Evolutionary conservation across 345 rosid genomes (phyloP).

Genomic region (Salix exigua): DNA sequence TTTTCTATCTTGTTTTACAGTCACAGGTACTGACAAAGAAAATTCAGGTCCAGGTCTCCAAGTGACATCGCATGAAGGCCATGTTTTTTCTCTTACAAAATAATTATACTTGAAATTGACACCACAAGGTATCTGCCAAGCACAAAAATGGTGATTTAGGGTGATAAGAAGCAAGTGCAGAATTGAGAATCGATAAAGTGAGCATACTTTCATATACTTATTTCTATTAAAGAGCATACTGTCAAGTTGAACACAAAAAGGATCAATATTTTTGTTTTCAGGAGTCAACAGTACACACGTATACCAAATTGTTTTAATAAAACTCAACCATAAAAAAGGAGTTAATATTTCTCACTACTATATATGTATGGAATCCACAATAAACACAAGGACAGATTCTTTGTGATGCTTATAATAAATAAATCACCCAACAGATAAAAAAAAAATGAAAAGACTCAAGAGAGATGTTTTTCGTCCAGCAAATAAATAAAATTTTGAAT

Average conservation of each 20-base stretch:
- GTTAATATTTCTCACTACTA: no score
- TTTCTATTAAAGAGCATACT: not conserved
- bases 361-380: no score
- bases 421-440: no score
- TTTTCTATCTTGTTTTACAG: constrained; percentile 36
- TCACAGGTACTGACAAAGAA: constrained; percentile 60
- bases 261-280: no score
- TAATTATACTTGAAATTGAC: constrained; percentile 80
- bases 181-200: not conserved
- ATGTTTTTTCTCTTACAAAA: constrained; percentile 47
- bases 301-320: no score
- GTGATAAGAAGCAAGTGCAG: not conserved
- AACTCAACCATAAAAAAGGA: no score
- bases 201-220: not conserved
- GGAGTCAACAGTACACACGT: no score
- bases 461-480: no score
- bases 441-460: no score
- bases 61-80: constrained; percentile 45
- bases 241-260: not conserved
- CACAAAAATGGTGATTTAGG: constrained; percentile 18
- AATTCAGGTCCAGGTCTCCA: constrained; percentile 90
- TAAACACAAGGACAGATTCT: no score
- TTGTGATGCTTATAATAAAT: no score
- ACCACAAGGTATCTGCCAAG: constrained; percentile 64
- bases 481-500: no score